Conservation (phyloP, 75 land plant species). For the Azolla pinnata region DNA sequence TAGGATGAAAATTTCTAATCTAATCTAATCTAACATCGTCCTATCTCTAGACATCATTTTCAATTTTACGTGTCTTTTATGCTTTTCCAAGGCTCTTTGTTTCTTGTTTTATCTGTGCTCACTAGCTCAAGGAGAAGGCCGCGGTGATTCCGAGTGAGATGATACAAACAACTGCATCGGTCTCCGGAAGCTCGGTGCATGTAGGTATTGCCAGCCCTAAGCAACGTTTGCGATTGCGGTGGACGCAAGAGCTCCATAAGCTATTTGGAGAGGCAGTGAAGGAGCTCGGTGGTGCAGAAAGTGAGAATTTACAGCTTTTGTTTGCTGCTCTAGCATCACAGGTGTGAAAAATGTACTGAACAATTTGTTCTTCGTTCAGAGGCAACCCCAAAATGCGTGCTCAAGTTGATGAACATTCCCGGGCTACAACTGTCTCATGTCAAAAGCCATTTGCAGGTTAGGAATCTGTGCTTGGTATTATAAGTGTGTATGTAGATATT, state of each 20-base stretch:
- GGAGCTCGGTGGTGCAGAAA: constrained; percentile 24
- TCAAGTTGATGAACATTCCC: constrained; percentile 65
- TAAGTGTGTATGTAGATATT: not conserved
- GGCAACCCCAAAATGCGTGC: constrained; percentile 38
- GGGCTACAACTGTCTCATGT: constrained; percentile 71
- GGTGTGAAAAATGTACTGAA: not conserved
- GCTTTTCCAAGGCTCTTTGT: no score
- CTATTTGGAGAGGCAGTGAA: constrained; percentile 25
- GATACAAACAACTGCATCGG: not conserved
- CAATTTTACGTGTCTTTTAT: no score
- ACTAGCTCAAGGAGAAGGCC: not conserved
- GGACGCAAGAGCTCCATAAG: constrained; percentile 26
- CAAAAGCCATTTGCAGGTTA: constrained; percentile 82
- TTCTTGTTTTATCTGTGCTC: no score
- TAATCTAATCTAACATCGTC: not conserved
- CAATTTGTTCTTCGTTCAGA: constrained; percentile 13
- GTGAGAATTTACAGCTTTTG: constrained; percentile 5
- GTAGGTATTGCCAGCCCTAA: constrained; percentile 4
- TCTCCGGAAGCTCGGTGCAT: not conserved
- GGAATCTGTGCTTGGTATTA: not conserved
- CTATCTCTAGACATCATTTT: not conserved
- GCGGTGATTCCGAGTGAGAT: constrained; percentile 1
- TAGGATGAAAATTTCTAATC: not conserved
- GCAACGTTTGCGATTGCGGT: constrained; percentile 21
- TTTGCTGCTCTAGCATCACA: not conserved